These are phyloP conservation scores for Penicillium dipodomyicola DNA, from an alignment of 495 filamentous ascomycete species.

Conservation along the genomic window DNA sequence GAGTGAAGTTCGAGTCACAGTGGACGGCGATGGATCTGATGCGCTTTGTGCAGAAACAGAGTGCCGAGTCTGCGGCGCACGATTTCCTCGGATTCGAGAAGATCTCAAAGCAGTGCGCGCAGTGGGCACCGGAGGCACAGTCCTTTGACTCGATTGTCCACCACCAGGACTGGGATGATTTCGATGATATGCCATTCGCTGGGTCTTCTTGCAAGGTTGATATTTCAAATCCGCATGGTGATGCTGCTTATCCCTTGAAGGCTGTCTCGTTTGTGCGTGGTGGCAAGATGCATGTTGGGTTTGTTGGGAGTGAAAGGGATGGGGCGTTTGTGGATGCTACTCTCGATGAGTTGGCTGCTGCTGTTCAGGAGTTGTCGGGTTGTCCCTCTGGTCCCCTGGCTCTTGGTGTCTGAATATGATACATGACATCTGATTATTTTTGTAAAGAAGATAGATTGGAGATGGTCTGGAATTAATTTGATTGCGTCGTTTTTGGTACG, in stretches of 20 bases:
- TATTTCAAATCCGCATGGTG: conserved; percentile 39
- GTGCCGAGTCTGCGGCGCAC: conserved; percentile 27
- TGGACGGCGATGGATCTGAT: conserved; percentile 41
- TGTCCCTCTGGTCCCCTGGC: conserved; percentile 8
- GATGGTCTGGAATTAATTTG: neutral
- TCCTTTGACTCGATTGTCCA: conserved; percentile 36
- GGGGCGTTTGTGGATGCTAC: conserved; percentile 25
- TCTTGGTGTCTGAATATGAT: conserved; percentile 9
- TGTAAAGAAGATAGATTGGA: conserved; percentile 1
- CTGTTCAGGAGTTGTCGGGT: conserved; percentile 25
- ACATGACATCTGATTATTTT: conserved; percentile 1
- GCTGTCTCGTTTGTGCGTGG: conserved; percentile 38
- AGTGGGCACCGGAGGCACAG: conserved; percentile 20
- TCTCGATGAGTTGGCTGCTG: conserved; percentile 30
- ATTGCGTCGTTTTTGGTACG: neutral
- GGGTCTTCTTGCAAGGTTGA: conserved; percentile 34
- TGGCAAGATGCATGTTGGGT: conserved; percentile 34
- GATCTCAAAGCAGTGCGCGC: conserved; percentile 27
- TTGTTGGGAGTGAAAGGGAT: conserved; percentile 36
- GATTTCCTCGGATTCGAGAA: conserved; percentile 35
- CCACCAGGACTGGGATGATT: conserved; percentile 40
- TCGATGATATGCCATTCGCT: conserved; percentile 44
- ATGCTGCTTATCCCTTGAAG: conserved; percentile 38
- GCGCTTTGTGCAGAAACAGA: conserved; percentile 33
- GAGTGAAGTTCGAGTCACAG: conserved; percentile 30